A percentile compares a stretch with the other conserved stretches of the same genome.
Evolutionary conservation across 768 basidiomycete genomes (phyloP).

Genomic region (Mycena vitilis): DNA sequence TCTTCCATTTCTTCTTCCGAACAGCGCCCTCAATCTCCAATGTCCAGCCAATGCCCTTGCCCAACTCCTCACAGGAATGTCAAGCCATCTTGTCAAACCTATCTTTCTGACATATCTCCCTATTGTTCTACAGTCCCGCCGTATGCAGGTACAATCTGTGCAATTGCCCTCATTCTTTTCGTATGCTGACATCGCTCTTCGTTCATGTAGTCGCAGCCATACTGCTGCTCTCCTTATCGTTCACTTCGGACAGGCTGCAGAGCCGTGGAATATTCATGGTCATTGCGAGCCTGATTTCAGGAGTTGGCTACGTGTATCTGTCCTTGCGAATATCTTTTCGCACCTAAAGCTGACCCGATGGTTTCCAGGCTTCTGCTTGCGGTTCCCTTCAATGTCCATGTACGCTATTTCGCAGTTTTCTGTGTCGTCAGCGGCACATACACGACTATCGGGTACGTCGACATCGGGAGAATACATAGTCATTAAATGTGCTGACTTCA

Average conservation of each 20-base stretch:
- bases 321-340: too few relatives aligned
- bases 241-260: constrained; percentile 74
- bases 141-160: constrained; percentile 57
- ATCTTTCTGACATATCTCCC: neutral
- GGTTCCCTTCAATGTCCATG: constrained; percentile 67
- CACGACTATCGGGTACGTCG: constrained; percentile 68
- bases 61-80: constrained; percentile 68
- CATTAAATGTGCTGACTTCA: constrained; percentile 37
- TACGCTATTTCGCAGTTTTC: constrained; percentile 83
- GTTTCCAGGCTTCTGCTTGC: constrained; percentile 63
- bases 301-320: constrained; percentile 73
- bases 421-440: constrained; percentile 84
- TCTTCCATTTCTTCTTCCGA: constrained; percentile 13
- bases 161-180: neutral
- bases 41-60: constrained; percentile 68
- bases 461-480: constrained; percentile 9
- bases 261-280: constrained; percentile 65
- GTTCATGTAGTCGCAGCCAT: constrained; percentile 61
- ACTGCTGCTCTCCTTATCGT: constrained; percentile 69
- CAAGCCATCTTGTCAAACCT: neutral
- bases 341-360: neutral
- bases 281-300: constrained; percentile 58
- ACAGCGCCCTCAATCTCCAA: constrained; percentile 13
- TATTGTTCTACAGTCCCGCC: constrained; percentile 68
- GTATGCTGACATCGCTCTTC: neutral